A percentile compares a stretch with the other conserved stretches of the same genome.
phyloP scores from a whole-genome alignment of 345 rosid species.

The Salix suchowensis region DNA sequence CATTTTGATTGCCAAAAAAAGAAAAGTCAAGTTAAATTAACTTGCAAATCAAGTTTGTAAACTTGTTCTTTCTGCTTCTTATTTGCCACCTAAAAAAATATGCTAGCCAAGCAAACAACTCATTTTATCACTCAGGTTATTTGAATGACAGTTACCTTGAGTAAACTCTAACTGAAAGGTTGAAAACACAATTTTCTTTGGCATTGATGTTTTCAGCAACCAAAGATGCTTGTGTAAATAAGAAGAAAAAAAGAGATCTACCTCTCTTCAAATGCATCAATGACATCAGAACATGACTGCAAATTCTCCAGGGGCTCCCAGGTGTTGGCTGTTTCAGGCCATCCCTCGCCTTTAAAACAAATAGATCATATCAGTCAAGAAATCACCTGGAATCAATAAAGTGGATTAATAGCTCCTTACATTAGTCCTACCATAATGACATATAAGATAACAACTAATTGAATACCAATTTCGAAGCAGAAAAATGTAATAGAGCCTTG shows the following conservation, averaged over 20 bases:
- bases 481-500: background rate
- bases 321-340: slow-evolving; percentile 94
- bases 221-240: background rate
- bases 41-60: background rate
- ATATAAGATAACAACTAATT: background rate
- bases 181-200: background rate
- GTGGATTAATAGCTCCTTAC: background rate
- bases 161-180: background rate
- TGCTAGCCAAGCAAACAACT: background rate
- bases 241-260: slow-evolving; percentile 19
- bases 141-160: background rate
- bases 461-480: background rate
- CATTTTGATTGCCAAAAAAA: background rate
- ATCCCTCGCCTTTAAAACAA: slow-evolving; percentile 79
- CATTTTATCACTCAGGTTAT: background rate
- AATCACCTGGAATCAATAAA: background rate
- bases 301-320: slow-evolving; percentile 99
- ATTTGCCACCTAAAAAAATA: background rate
- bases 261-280: slow-evolving; percentile 94
- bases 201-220: background rate
- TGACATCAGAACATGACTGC: slow-evolving; percentile 82
- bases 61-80: background rate
- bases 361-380: background rate
- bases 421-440: background rate
- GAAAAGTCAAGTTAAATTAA: background rate